These are phyloP conservation scores for Scenedesmus sp. DNA, from an alignment of 163 green algal genomes.

Conservation along the genomic window DNA sequence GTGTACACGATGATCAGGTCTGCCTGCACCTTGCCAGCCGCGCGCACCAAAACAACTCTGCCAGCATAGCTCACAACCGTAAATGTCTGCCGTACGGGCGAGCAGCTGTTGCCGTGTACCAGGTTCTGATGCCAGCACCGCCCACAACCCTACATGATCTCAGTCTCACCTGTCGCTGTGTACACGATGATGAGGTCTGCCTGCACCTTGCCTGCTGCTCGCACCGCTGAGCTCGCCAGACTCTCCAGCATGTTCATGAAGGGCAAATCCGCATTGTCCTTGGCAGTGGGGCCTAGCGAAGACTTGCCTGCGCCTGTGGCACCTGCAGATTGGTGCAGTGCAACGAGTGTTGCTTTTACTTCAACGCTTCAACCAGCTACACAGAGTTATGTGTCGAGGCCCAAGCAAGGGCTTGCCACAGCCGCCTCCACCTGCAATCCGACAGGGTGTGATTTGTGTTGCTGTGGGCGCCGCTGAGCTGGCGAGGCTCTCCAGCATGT, in stretches of 20 bases:
- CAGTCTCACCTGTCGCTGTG: slow-evolving; percentile 64
- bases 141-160: no score
- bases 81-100: no score
- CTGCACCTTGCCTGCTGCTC: slow-evolving; percentile 76
- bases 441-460: no score
- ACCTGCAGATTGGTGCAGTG: not conserved
- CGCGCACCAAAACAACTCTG: slow-evolving; percentile 36
- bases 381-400: not conserved
- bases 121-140: no score
- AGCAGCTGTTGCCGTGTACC: no score
- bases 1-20: slow-evolving; percentile 92
- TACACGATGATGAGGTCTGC: slow-evolving; percentile 89
- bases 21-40: slow-evolving; percentile 79
- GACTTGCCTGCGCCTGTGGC: not conserved
- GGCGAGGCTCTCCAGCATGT: slow-evolving; percentile 88
- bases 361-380: not conserved
- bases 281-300: not conserved
- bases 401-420: no score
- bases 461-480: slow-evolving; percentile 83
- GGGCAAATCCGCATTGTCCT: slow-evolving; percentile 14
- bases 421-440: no score
- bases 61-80: no score
- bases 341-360: no score
- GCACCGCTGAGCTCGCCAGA: slow-evolving; percentile 85
- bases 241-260: slow-evolving; percentile 86